A percentile compares a stretch with the other conserved stretches of the same genome.
phyloP scores from a whole-genome alignment of 129 eudicot genomes.

The Arctium lappa region DNA sequence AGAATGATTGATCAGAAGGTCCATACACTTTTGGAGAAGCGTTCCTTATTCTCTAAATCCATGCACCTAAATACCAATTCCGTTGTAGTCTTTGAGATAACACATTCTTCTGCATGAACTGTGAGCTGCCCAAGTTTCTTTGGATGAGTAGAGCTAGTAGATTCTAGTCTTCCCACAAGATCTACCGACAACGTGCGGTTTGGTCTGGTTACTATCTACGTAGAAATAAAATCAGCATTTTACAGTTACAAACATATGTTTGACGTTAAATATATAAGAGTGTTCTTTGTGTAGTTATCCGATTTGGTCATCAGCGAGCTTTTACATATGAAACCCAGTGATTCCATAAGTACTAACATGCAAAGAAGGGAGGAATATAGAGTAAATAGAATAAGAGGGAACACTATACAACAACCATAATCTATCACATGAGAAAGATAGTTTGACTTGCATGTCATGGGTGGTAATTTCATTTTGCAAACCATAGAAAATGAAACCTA shows the following conservation, averaged over 20 bases:
- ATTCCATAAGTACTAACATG: not conserved
- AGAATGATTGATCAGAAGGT: not conserved
- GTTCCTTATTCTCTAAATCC: constrained; percentile 87
- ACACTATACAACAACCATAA: not conserved
- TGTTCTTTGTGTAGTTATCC: not conserved
- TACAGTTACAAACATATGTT: constrained; percentile 12
- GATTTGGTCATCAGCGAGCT: not conserved
- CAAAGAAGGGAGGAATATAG: not conserved
- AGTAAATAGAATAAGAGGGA: not conserved
- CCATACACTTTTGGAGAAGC: constrained; percentile 92
- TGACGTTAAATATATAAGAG: not conserved
- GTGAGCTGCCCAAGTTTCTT: constrained; percentile 70
- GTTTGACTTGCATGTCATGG: too few relatives aligned
- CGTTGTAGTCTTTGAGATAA: constrained; percentile 67
- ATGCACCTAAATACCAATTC: constrained; percentile 85
- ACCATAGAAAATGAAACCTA: too few relatives aligned
- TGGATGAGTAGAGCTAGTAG: constrained; percentile 43
- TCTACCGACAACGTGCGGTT: constrained; percentile 58
- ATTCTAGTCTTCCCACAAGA: constrained; percentile 47
- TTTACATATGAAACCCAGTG: not conserved
- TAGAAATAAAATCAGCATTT: constrained; percentile 29
- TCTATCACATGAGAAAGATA: not conserved
- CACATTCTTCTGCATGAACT: constrained; percentile 80
- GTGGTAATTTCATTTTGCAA: too few relatives aligned
- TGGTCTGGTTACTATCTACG: constrained; percentile 74